A percentile compares a stretch with the other conserved stretches of the same genome.
Conservation (phyloP, 768 basidiomycete genomes). For the Tricholoma hemisulphureum region DNA sequence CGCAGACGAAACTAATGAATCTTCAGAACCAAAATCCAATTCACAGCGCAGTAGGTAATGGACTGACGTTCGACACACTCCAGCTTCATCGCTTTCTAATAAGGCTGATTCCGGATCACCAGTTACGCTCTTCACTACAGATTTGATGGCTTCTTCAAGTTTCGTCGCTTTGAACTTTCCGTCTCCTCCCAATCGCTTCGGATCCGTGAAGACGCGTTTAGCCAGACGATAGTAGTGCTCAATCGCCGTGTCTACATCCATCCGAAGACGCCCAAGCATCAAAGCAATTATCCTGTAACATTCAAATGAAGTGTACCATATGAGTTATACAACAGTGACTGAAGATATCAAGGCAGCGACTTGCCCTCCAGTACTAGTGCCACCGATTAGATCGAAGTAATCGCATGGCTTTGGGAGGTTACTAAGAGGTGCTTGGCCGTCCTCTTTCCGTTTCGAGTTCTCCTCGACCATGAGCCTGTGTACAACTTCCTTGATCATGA, state of each 20-base stretch:
- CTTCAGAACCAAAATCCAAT: background rate
- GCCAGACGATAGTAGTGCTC: slow-evolving; percentile 13
- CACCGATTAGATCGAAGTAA: slow-evolving; percentile 26
- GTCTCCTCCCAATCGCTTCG: background rate
- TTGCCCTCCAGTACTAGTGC: slow-evolving; percentile 25
- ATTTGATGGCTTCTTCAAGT: slow-evolving; percentile 1
- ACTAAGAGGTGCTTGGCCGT: background rate
- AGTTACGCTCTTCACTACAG: background rate
- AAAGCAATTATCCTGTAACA: slow-evolving; percentile 19
- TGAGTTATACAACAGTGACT: background rate
- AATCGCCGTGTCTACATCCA: slow-evolving; percentile 22
- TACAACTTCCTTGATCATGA: slow-evolving; percentile 8
- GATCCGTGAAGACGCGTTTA: background rate
- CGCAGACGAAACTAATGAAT: slow-evolving; percentile 7
- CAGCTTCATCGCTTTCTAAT: background rate
- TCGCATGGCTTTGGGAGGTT: slow-evolving; percentile 17
- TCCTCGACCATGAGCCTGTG: background rate
- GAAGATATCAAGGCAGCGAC: background rate
- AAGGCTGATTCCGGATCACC: background rate
- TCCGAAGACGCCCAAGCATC: slow-evolving; percentile 24
- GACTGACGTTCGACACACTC: slow-evolving; percentile 5
- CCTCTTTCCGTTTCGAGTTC: background rate
- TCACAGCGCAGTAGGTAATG: background rate
- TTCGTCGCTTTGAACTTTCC: background rate
- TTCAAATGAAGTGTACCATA: background rate